phyloP scores from a whole-genome alignment of 441 rosid genomes.

The Populus hybrid region DNA sequence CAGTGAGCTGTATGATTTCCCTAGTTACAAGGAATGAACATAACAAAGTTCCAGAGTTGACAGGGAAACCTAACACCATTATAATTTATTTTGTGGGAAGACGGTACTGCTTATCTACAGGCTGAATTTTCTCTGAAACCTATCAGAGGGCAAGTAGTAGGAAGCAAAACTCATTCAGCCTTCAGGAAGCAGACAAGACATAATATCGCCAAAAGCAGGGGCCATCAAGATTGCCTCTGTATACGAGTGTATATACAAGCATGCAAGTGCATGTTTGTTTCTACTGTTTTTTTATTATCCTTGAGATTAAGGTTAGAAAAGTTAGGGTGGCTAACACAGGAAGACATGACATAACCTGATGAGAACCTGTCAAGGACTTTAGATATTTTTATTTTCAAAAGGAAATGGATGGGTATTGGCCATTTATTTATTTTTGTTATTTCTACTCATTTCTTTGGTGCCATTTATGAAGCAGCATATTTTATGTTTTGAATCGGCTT shows the following conservation, averaged over 20 bases:
- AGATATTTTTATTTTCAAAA: too few species aligned
- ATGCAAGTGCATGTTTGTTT: neutral
- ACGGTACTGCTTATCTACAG: neutral
- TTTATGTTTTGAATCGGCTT: neutral
- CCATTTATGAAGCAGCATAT: neutral
- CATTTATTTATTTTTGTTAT: too few species aligned
- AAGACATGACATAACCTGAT: neutral
- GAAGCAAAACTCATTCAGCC: neutral
- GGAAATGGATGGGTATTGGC: too few species aligned
- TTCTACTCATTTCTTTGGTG: neutral
- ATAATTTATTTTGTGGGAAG: neutral
- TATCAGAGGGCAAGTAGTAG: neutral
- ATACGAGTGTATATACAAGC: neutral
- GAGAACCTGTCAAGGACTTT: too few species aligned
- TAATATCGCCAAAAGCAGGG: neutral
- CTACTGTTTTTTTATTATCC: neutral
- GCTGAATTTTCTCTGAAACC: neutral
- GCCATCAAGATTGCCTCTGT: neutral
- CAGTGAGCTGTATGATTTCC: neutral
- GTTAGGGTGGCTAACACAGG: neutral
- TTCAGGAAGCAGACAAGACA: neutral
- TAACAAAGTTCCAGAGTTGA: neutral
- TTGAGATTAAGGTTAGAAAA: too few species aligned
- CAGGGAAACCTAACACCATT: neutral
- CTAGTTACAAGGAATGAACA: neutral